Base-by-base conservation (phyloP, 2,329 filamentous ascomycete genomes). In the Colletotrichum musae region DNA sequence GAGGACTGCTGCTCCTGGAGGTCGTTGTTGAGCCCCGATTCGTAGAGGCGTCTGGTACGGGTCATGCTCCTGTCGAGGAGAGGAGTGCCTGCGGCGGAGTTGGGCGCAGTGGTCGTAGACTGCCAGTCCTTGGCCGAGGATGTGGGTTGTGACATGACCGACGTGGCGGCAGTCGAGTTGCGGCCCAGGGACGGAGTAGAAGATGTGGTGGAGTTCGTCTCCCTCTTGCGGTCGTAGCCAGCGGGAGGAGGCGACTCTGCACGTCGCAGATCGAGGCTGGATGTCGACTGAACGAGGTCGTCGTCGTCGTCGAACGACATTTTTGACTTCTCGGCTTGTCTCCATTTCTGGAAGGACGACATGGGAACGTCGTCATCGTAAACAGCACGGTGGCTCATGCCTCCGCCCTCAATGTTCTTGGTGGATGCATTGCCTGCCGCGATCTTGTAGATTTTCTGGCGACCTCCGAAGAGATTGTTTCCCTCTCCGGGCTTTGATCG, bases 361-460 rank as follows among this genome's bases (percentile, higher is more conserved):
- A 92, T 83, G 28, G 91, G 89, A 18, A 98, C 88, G 79, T 99
- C 96, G 73, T 96, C 91, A 28, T 97, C 94, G 76, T 98, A 98
- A 2, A 97, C 80, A 0, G 91, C 87, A 72, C 89, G 91, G 26
- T 88, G 93, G 53, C 85, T 83, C 85, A 93, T 88, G 53, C 85
- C 87, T 21, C 84, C 83, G 16, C 75, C 77, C 5, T 72, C 64
- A 0, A 71, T 67, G 6, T 82, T 84, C 41, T 84, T 82, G 2
- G 84, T 85, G 51, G 78, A 77, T 15, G 77, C 77, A 21, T 80
- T 79, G 28, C 86, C 85, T 4, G 84, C 84, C 0, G 93, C 86
- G 72, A 97, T 93, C 79, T 94, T 95, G 80, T 97, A 98, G 45
- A 98, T 92, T 82, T 98, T 98, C 79, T 98, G 96, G 52, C 96